Percentiles rank a stretch among this genome's conserved stretches.
Evolutionary conservation across 495 filamentous ascomycete genomes (phyloP).

Genomic region (Penicillium paxilli): DNA sequence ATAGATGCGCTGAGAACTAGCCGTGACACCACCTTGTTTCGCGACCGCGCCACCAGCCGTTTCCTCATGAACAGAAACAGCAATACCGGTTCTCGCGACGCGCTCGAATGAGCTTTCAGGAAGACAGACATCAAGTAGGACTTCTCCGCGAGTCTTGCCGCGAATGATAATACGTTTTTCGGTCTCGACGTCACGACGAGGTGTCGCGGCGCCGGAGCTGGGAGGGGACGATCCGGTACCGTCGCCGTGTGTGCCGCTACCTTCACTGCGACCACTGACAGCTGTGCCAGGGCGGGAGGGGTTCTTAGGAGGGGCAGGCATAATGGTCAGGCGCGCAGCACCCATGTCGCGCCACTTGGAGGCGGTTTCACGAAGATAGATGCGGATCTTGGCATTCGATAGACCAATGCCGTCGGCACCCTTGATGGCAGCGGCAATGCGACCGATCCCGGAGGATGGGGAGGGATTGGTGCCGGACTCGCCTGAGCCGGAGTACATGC

Average conservation of each 20-base stretch:
- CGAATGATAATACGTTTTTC: slow-evolving; percentile 82
- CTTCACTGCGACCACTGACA: slow-evolving; percentile 27
- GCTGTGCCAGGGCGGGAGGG: slow-evolving; percentile 40
- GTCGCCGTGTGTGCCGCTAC: slow-evolving; percentile 15
- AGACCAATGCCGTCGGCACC: slow-evolving; percentile 58
- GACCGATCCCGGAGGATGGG: slow-evolving; percentile 57
- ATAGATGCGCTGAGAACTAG: slow-evolving; percentile 71
- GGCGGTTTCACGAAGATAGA: slow-evolving; percentile 74
- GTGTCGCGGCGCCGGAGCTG: slow-evolving; percentile 37
- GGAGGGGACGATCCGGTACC: slow-evolving; percentile 24
- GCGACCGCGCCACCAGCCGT: slow-evolving; percentile 67
- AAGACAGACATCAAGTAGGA: slow-evolving; percentile 80
- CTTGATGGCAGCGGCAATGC: slow-evolving; percentile 54
- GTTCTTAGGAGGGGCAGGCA: slow-evolving; percentile 60
- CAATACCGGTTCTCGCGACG: slow-evolving; percentile 79
- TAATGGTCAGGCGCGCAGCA: slow-evolving; percentile 76
- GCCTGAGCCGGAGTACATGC: slow-evolving; percentile 59
- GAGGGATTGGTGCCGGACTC: slow-evolving; percentile 43
- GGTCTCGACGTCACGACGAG: slow-evolving; percentile 37
- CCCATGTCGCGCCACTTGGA: slow-evolving; percentile 91
- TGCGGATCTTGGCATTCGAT: slow-evolving; percentile 74
- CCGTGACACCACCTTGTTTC: slow-evolving; percentile 67
- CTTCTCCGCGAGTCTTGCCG: slow-evolving; percentile 63
- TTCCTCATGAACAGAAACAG: slow-evolving; percentile 84
- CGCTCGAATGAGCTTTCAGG: slow-evolving; percentile 82